Conservation (phyloP, 2,329 filamentous ascomycete genomes). For the Albophoma yamanashiensis region DNA sequence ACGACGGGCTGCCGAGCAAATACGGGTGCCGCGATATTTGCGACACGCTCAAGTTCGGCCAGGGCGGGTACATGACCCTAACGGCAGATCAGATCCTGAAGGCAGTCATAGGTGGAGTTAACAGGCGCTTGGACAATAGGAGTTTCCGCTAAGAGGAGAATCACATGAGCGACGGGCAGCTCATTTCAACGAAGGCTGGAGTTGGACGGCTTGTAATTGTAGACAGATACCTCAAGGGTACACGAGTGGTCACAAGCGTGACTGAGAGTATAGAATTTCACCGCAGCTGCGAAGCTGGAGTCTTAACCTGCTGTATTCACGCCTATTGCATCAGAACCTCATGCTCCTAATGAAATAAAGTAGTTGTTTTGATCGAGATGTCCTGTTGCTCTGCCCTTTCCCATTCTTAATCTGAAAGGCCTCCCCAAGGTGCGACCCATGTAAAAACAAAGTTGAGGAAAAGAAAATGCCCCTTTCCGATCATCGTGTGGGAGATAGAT, state of each 20-base stretch:
- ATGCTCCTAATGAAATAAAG: neutral
- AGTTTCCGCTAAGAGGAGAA: neutral
- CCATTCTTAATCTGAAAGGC: neutral
- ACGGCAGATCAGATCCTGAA: constrained; percentile 69
- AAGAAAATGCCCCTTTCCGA: too few species aligned
- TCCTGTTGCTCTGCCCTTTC: neutral
- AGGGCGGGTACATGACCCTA: constrained; percentile 31
- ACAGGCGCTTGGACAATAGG: constrained; percentile 29
- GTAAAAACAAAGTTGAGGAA: neutral
- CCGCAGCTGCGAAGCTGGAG: neutral
- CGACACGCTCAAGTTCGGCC: constrained; percentile 71
- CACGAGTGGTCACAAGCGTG: neutral
- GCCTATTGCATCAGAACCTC: neutral
- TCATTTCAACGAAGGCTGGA: neutral
- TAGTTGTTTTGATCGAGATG: neutral
- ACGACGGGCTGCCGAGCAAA: constrained; percentile 53
- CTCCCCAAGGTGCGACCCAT: neutral
- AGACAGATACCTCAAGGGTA: neutral
- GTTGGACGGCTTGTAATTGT: neutral
- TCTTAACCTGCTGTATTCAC: neutral
- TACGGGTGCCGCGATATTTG: constrained; percentile 70
- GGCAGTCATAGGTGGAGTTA: constrained; percentile 67
- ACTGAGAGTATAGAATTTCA: neutral
- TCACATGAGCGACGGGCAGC: too few species aligned
- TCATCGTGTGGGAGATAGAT: neutral